These are phyloP conservation scores for Rhodocollybia butyracea DNA, from an alignment of 768 basidiomycete genomes.

Conservation along the genomic window DNA sequence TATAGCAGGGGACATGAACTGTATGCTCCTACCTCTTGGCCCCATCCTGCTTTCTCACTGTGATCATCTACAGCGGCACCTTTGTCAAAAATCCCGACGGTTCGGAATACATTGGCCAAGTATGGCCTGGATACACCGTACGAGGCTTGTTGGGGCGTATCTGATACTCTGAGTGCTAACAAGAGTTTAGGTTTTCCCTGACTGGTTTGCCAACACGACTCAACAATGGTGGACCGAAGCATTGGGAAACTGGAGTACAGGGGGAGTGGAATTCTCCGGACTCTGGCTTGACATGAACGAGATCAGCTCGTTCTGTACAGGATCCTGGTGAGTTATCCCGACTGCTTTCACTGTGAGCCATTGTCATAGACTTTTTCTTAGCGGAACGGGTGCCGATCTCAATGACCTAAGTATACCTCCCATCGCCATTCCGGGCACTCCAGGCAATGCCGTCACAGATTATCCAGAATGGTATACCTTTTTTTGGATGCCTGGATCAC, in stretches of 20 bases:
- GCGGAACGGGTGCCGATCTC: conserved; percentile 56
- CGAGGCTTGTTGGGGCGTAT: conserved; percentile 10
- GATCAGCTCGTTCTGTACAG: conserved; percentile 58
- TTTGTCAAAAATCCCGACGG: conserved; percentile 78
- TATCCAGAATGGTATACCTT: conserved; percentile 66
- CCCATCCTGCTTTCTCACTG: neutral
- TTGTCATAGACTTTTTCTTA: too few species aligned
- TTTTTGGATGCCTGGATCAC: neutral
- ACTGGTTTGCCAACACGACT: conserved; percentile 56
- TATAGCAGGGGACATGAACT: conserved; percentile 59
- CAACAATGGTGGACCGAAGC: conserved; percentile 61
- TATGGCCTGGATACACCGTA: conserved; percentile 77
- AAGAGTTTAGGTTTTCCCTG: conserved; percentile 46
- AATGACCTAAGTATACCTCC: conserved; percentile 53
- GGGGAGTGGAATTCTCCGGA: conserved; percentile 57
- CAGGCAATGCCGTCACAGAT: conserved; percentile 47
- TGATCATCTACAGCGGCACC: conserved; percentile 40
- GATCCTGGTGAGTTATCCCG: too few species aligned
- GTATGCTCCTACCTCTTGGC: conserved; percentile 29
- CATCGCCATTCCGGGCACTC: conserved; percentile 54
- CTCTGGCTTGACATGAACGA: conserved; percentile 77
- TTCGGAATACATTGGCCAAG: conserved; percentile 67
- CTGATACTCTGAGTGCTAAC: neutral
- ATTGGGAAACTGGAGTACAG: conserved; percentile 48
- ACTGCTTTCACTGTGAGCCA: too few species aligned